Percentiles rank a stretch among this genome's conserved stretches.
Evolutionary conservation across 2,329 filamentous ascomycete species (phyloP).

Genomic region (Seiridium unicorne): DNA sequence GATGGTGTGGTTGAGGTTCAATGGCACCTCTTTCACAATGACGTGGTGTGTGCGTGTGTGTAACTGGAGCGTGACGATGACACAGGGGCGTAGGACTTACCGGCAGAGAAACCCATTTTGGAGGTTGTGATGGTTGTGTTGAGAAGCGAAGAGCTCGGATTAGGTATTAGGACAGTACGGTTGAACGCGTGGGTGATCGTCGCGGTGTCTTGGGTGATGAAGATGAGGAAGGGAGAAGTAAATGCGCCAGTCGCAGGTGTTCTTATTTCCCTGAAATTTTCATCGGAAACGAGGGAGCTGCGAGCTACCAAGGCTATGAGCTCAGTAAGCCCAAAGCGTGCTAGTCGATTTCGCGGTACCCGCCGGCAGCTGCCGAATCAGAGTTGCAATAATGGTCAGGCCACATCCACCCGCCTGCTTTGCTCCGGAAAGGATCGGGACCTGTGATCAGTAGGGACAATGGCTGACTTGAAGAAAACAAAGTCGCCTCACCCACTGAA

Average conservation of each 20-base stretch:
- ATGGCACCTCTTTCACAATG: conserved; percentile 21
- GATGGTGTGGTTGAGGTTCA: conserved; percentile 13
- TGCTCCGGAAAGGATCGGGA: not conserved
- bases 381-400: conserved; percentile 5
- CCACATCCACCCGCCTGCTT: not conserved
- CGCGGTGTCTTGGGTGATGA: not conserved
- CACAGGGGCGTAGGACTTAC: conserved; percentile 32
- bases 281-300: conserved; percentile 6
- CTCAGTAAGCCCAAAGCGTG: conserved; percentile 5
- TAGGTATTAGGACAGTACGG: conserved; percentile 22
- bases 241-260: not conserved
- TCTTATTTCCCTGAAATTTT: conserved; percentile 9
- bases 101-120: conserved; percentile 43
- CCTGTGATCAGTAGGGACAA: not conserved
- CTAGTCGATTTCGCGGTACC: not conserved
- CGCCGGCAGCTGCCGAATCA: conserved; percentile 3
- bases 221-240: not conserved
- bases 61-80: conserved; percentile 13
- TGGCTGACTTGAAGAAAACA: too few species aligned
- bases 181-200: conserved; percentile 1
- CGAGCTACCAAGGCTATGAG: conserved; percentile 5
- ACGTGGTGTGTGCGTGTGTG: conserved; percentile 13
- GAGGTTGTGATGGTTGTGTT: conserved; percentile 27
- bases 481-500: too few species aligned
- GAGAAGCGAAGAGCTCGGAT: conserved; percentile 21